phyloP scores from a whole-genome alignment of 2,329 filamentous ascomycete genomes.

The Leptosphaerulina australis region DNA sequence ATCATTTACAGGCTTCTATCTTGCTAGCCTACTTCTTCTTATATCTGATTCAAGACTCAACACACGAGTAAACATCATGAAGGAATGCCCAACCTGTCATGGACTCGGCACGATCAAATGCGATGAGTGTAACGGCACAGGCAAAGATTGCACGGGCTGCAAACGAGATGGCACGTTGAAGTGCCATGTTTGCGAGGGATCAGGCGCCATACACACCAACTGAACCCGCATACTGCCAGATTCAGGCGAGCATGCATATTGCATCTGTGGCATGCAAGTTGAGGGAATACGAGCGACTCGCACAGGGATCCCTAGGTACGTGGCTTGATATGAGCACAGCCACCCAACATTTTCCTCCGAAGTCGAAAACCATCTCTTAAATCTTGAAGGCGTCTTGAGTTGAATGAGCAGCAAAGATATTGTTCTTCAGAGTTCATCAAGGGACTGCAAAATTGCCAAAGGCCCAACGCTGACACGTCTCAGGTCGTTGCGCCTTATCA shows the following conservation, averaged over 20 bases:
- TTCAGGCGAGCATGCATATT: conserved; percentile 9
- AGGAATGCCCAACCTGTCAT: conserved; percentile 44
- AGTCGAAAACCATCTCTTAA: not conserved
- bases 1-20: not conserved
- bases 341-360: not conserved
- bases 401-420: not conserved
- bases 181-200: conserved; percentile 43
- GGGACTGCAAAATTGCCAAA: not conserved
- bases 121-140: conserved; percentile 41
- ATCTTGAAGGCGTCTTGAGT: not conserved
- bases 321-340: conserved; percentile 11
- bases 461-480: not conserved
- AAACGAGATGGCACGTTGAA: conserved; percentile 36
- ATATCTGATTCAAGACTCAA: not conserved
- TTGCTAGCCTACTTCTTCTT: conserved; percentile 8
- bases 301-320: conserved; percentile 27
- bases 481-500: conserved; percentile 1
- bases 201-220: conserved; percentile 42
- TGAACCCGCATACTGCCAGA: conserved; percentile 20
- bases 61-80: conserved; percentile 19
- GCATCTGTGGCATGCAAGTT: conserved; percentile 18
- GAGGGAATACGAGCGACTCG: conserved; percentile 15
- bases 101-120: conserved; percentile 44
- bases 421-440: not conserved
- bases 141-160: conserved; percentile 33